Evolutionary conservation across 805 yeast genomes (phyloP).

Genomic region (Wickerhamiella galacta): DNA sequence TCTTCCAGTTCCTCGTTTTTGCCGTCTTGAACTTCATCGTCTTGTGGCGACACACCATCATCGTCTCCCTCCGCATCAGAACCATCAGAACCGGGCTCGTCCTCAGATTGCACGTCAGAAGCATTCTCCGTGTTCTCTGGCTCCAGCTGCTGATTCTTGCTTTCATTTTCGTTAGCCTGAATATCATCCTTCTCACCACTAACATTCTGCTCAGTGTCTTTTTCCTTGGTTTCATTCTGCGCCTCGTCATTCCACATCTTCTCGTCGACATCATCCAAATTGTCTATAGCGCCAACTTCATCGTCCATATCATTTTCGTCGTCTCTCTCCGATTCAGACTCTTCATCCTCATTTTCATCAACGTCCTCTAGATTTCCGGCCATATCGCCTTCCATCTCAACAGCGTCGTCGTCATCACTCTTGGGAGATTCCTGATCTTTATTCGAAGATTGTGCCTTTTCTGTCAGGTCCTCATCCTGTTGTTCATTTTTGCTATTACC

Average conservation of each 20-base stretch:
- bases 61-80: constrained; percentile 41
- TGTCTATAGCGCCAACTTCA: constrained; percentile 76
- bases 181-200: constrained; percentile 28
- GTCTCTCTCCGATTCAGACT: constrained; percentile 38
- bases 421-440: constrained; percentile 46
- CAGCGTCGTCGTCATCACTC: constrained; percentile 52
- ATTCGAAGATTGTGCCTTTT: constrained; percentile 53
- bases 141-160: constrained; percentile 17
- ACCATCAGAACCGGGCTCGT: constrained; percentile 30
- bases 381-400: constrained; percentile 92
- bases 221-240: constrained; percentile 49
- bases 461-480: constrained; percentile 82
- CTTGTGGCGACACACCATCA: constrained; percentile 65
- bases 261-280: constrained; percentile 84
- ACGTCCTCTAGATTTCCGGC: constrained; percentile 80
- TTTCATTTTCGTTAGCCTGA: constrained; percentile 17
- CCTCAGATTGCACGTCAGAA: constrained; percentile 24
- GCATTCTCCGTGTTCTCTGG: constrained; percentile 22
- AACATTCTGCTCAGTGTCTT: constrained; percentile 57
- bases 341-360: constrained; percentile 39
- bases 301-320: constrained; percentile 66
- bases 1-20: constrained; percentile 37
- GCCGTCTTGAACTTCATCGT: constrained; percentile 47
- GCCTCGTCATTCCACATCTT: constrained; percentile 95
- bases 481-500: constrained; percentile 51